Base-by-base conservation (phyloP, 2,329 filamentous ascomycete genomes). In the Coniochaeta prunicola region DNA sequence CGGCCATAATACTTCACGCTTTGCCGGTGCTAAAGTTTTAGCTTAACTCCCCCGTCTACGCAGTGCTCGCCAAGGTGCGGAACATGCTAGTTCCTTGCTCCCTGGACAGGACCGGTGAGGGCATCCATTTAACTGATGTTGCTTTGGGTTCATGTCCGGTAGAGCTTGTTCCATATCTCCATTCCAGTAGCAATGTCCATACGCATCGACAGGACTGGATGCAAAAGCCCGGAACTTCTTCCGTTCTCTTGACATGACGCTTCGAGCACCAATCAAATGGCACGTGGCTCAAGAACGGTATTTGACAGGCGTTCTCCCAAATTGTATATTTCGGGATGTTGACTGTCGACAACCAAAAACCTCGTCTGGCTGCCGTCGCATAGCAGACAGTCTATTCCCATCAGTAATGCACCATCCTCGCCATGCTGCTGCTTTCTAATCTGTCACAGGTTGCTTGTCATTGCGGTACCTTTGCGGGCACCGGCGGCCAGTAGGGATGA, bases 241-340 rank as follows among this genome's bases (percentile, higher is more conserved):
- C 28, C 24, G 6, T 28, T 50, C 24, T 8, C 45, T 17, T 17
- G 10, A 17, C 17, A 34, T 4, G 53, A 34, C 17, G 10, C 28
- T 33, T 26, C n/a, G 30, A 54, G 10, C 53, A 54, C 58, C 58
- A 59, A 56, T 50, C 58, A 59, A 59, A 24, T 26, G 34, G 34
- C 50, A 59, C 58, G 58, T 59, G 58, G 45, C 30, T 36, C 12
- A 31, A 21, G 30, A 17, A 38, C 48, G 4, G 1, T 4, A 38
- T 54, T 24, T 26, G 45, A 50, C 45, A 50, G 45, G 45, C 24
- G 5, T 28, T 30, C 5, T 9, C 24, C 24, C 21, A 24, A 45
- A 21, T 12, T 7, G n/a, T 38, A 15, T 19, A 45, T 45, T 45
- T 45, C 40, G n/a, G 40, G 40, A 45, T 45, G 13, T 9, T n/a